Evolutionary conservation across 176 grass and related monocot genomes (phyloP).

Genomic region (maize (Zea mays)): Zm-B73-REFERENCE-NAM-5.0 NC_050101.1:96074501-96075000

Average conservation of each 20-base stretch:
- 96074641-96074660: constrained; percentile 76
- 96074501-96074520: constrained; percentile 88
- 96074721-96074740: constrained; percentile 68
- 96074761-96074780: constrained; percentile 13
- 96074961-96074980: too few relatives aligned
- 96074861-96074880: too few relatives aligned
- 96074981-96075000: too few relatives aligned
- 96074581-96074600: constrained; percentile 82
- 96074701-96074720: constrained; percentile 78
- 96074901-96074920: too few relatives aligned
- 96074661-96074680: constrained; percentile 69
- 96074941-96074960: too few relatives aligned
- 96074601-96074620: constrained; percentile 71
- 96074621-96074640: constrained; percentile 84
- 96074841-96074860: too few relatives aligned
- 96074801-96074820: background rate
- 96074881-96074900: too few relatives aligned
- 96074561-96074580: constrained; percentile 79
- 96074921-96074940: too few relatives aligned
- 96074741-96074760: constrained; percentile 86
- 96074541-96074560: constrained; percentile 34
- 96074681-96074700: constrained; percentile 73
- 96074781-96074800: constrained; percentile 13
- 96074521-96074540: constrained; percentile 49
- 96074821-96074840: too few relatives aligned